A percentile compares a stretch with the other conserved stretches of the same genome.
phyloP scores from a whole-genome alignment of 2,329 filamentous ascomycete species.

The Aciculosporium take region DNA sequence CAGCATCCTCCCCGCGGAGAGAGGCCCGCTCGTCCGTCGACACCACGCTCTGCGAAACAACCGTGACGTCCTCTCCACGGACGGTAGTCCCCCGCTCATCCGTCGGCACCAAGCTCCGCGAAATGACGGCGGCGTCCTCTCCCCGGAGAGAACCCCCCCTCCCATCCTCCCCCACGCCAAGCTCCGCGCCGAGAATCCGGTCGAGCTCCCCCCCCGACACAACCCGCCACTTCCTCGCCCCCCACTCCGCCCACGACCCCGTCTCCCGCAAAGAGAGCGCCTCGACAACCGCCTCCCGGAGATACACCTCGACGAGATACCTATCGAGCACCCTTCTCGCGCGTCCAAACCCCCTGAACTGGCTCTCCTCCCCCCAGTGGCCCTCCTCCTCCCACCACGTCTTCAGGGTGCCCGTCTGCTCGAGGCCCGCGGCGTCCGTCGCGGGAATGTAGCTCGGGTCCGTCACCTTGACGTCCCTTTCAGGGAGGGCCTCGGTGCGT shows the following conservation, averaged over 20 bases:
- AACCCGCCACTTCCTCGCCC: conserved; percentile 19
- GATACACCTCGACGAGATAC: conserved; percentile 31
- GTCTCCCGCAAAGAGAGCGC: conserved; percentile 28
- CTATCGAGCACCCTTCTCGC: conserved; percentile 26
- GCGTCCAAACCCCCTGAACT: conserved; percentile 30
- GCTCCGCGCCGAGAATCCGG: conserved; percentile 20
- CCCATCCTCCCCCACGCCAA: conserved; percentile 28
- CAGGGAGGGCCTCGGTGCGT: conserved; percentile 19
- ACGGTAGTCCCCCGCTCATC: too few species aligned
- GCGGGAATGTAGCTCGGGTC: conserved; percentile 34
- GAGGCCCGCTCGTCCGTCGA: neutral
- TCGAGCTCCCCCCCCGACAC: conserved; percentile 20
- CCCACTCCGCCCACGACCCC: conserved; percentile 17
- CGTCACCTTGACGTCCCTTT: conserved; percentile 16
- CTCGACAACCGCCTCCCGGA: conserved; percentile 39
- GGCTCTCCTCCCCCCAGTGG: conserved; percentile 35
- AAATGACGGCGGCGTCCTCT: conserved; percentile 19
- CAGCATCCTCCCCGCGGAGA: too few species aligned
- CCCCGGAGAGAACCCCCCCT: conserved; percentile 27
- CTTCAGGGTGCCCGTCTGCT: conserved; percentile 30
- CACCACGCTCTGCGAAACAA: neutral
- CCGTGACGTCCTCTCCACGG: too few species aligned
- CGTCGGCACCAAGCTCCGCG: conserved; percentile 18
- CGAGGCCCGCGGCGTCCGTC: conserved; percentile 27
- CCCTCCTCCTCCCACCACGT: conserved; percentile 40